Evolutionary conservation across 352 stramenopile genomes (phyloP), one percentile per base, ranked within the genome.

Genomic region (Lagenidium giganteum): DNA sequence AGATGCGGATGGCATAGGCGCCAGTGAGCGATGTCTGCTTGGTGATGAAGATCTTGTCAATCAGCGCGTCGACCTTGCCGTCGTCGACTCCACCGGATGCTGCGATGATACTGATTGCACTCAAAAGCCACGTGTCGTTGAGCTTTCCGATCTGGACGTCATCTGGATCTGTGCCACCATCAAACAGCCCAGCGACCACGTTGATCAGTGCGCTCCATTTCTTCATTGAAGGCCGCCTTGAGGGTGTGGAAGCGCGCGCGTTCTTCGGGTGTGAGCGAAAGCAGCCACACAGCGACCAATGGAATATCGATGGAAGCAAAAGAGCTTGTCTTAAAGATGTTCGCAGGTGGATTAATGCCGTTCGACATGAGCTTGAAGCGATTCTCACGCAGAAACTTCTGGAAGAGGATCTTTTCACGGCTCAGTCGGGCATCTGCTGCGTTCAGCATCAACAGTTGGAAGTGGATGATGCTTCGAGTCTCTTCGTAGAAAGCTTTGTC

Each of bases 351-450:
- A 31, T 92, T 88, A 36, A 97, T 95, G 3, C 86, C 83, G 40
- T 95, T 97, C 14, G 85, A 92, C 63, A 96, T 85, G 57, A 97
- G 79, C 58, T 96, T 95, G 67, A 96, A 97, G 38, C 87, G 76
- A 53, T 97, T 96, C 60, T 97, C 90, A 27, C 87, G 74, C 26
- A 97, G 49, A 41, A 97, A 97, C 46, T 96, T 93, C 45, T 96
- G 86, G 46, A 97, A 97, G 26, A 97, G 35, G 20, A 97, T 92
- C 46, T 93, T 92, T 42, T 96, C 83, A 28, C 87, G 80, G 31
- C 83, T 76, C 17, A 97, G 47, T 0, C 86, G 84, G 2, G 83
- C 86, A 42, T 97, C 85, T 0, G 87, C 86, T 2, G 81, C 83
- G 20, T 92, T 87, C 11, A 97, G 45, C 44, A 97, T 54, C 23